phyloP scores from a whole-genome alignment of 371 early-diverging fungal species.

The Smittium culicis region DNA sequence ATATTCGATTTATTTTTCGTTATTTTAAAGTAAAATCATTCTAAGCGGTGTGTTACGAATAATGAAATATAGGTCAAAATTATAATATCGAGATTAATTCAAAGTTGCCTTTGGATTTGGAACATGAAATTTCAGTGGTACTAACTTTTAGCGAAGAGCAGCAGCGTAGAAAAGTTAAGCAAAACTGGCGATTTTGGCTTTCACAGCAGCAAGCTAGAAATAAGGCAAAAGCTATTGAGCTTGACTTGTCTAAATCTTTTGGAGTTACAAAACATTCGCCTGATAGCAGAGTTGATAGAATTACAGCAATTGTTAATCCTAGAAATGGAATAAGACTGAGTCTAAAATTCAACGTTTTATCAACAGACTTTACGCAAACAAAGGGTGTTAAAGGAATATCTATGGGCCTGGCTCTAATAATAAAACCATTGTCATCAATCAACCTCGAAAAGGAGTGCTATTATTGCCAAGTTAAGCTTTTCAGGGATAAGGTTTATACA shows the following conservation, averaged over 20 bases:
- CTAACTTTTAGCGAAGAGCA: slow-evolving; percentile 59
- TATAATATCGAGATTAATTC: slow-evolving; percentile 20
- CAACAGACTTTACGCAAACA: slow-evolving; percentile 68
- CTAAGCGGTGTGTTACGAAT: background rate
- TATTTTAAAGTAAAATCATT: background rate
- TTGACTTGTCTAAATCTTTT: slow-evolving; percentile 36
- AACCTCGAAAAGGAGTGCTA: slow-evolving; percentile 32
- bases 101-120: slow-evolving; percentile 12
- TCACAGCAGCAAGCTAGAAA: slow-evolving; percentile 49
- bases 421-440: slow-evolving; percentile 8
- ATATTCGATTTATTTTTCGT: background rate
- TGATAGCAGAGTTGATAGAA: slow-evolving; percentile 48
- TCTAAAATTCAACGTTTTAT: slow-evolving; percentile 61
- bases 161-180: slow-evolving; percentile 50
- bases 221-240: slow-evolving; percentile 46
- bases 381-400: slow-evolving; percentile 78
- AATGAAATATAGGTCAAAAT: slow-evolving; percentile 16
- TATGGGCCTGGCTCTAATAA: slow-evolving; percentile 47
- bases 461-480: slow-evolving; percentile 54
- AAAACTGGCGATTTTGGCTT: slow-evolving; percentile 64
- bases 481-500: slow-evolving; percentile 51
- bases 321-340: slow-evolving; percentile 49
- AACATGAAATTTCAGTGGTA: slow-evolving; percentile 42
- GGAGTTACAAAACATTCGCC: slow-evolving; percentile 37
- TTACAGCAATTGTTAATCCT: slow-evolving; percentile 61